Evolutionary conservation across 1,284 basidiomycete species (phyloP).

Genomic region (Kwoniella shivajii): DNA sequence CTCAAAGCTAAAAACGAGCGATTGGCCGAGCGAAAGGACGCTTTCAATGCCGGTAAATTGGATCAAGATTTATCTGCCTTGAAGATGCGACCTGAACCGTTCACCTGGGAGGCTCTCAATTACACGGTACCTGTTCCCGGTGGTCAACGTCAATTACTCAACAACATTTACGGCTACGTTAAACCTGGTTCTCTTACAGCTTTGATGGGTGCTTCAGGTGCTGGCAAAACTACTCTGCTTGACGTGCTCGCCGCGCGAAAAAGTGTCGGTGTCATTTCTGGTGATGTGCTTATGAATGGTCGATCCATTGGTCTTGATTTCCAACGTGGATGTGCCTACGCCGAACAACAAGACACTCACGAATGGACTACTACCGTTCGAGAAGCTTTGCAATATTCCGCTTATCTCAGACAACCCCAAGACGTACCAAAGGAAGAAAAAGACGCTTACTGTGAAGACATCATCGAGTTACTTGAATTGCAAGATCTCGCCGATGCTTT

Average conservation of each 20-base stretch:
- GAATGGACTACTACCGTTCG: conserved; percentile 73
- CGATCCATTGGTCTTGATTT: conserved; percentile 52
- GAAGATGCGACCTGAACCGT: conserved; percentile 52
- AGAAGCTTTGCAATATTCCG: conserved; percentile 63
- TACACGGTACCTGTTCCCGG: conserved; percentile 60
- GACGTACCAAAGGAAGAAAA: conserved; percentile 58
- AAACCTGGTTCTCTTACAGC: conserved; percentile 62
- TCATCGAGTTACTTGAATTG: conserved; percentile 59
- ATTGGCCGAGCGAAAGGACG: conserved; percentile 62
- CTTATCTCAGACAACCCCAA: conserved; percentile 62
- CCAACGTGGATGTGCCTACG: conserved; percentile 61
- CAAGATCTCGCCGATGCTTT: conserved; percentile 59
- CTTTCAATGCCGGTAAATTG: conserved; percentile 50
- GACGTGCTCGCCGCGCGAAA: conserved; percentile 62
- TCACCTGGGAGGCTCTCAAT: conserved; percentile 57
- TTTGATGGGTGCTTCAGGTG: conserved; percentile 64
- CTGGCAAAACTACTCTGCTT: conserved; percentile 60
- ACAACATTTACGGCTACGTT: conserved; percentile 62
- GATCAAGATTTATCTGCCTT: conserved; percentile 52
- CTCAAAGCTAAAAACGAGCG: conserved; percentile 66
- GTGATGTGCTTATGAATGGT: conserved; percentile 59
- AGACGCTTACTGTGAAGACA: conserved; percentile 60
- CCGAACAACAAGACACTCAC: conserved; percentile 81
- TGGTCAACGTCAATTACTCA: conserved; percentile 57
- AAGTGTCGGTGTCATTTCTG: conserved; percentile 58